Percentiles rank a stretch among this genome's conserved stretches.
phyloP scores from a whole-genome alignment of 768 basidiomycete species.

The Auricularia cornea region DNA sequence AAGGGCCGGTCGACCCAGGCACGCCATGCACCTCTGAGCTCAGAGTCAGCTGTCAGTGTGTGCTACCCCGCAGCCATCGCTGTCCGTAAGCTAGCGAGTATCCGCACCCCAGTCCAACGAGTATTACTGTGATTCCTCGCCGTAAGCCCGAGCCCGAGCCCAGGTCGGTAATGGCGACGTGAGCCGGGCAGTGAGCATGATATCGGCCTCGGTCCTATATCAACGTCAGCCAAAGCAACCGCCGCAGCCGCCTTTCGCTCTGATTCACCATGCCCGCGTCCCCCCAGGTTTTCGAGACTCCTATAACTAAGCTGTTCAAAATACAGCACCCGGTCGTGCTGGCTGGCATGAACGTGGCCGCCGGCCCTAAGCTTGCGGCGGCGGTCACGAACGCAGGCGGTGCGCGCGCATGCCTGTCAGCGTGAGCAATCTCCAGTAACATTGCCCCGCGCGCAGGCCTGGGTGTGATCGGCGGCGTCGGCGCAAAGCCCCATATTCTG shows the following conservation, averaged over 20 bases:
- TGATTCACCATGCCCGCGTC: conserved; percentile 51
- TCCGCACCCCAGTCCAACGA: too few relatives aligned
- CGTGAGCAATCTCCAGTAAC: conserved; percentile 31
- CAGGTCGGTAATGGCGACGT: too few relatives aligned
- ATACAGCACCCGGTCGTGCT: conserved; percentile 82
- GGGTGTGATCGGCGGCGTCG: conserved; percentile 81
- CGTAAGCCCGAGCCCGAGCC: too few relatives aligned
- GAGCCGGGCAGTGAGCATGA: background rate
- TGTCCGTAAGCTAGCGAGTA: too few relatives aligned
- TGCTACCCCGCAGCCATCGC: too few relatives aligned
- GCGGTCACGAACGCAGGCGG: conserved; percentile 81
- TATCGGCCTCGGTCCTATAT: background rate
- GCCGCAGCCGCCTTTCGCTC: background rate
- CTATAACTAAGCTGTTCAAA: conserved; percentile 65
- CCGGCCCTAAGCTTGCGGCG: conserved; percentile 76
- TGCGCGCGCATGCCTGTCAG: background rate
- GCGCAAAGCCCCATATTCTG: conserved; percentile 65
- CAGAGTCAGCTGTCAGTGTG: too few relatives aligned
- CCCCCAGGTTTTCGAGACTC: conserved; percentile 55
- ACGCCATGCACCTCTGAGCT: too few relatives aligned
- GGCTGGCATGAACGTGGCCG: conserved; percentile 84
- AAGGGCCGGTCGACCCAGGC: too few relatives aligned
- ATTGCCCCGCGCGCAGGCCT: conserved; percentile 30
- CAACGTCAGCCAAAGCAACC: background rate
- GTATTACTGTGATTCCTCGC: too few relatives aligned